Evolutionary conservation across 805 yeast genomes (phyloP).

Genomic region (Schwanniomyces sp.): DNA sequence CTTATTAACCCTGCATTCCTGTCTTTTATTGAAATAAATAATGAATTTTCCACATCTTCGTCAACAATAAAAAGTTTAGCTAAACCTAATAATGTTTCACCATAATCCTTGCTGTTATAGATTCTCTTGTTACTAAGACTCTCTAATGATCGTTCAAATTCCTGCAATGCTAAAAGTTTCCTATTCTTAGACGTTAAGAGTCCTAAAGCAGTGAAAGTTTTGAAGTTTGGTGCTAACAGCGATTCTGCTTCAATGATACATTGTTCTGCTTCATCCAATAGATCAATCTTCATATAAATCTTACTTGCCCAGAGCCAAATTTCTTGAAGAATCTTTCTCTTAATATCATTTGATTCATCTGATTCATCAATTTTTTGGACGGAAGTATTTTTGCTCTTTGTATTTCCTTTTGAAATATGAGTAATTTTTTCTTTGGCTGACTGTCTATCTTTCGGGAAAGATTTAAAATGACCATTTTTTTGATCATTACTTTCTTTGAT

Average conservation of each 20-base stretch:
- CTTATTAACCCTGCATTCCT: constrained; percentile 60
- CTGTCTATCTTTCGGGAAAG: constrained; percentile 9
- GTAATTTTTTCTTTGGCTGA: constrained; percentile 20
- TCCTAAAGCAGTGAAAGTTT: constrained; percentile 52
- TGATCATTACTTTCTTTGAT: constrained; percentile 4
- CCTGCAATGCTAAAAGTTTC: constrained; percentile 54
- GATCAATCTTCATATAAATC: constrained; percentile 57
- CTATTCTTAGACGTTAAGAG: constrained; percentile 41
- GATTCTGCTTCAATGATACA: constrained; percentile 73
- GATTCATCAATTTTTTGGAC: not conserved
- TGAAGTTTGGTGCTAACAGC: constrained; percentile 43
- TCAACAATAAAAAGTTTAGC: constrained; percentile 49
- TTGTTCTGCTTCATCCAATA: constrained; percentile 60
- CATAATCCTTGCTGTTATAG: constrained; percentile 36
- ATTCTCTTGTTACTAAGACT: constrained; percentile 24
- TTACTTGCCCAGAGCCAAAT: constrained; percentile 77
- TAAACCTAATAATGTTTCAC: constrained; percentile 55
- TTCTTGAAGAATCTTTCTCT: constrained; percentile 48
- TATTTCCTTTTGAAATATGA: constrained; percentile 7
- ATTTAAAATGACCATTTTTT: not conserved
- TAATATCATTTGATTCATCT: constrained; percentile 10
- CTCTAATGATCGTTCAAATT: constrained; percentile 64
- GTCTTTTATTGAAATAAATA: constrained; percentile 58
- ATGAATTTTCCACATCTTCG: constrained; percentile 26
- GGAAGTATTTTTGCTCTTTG: not conserved